Evolutionary conservation across 495 filamentous ascomycete species (phyloP).

Genomic region (Elasticomyces elasticus): DNA sequence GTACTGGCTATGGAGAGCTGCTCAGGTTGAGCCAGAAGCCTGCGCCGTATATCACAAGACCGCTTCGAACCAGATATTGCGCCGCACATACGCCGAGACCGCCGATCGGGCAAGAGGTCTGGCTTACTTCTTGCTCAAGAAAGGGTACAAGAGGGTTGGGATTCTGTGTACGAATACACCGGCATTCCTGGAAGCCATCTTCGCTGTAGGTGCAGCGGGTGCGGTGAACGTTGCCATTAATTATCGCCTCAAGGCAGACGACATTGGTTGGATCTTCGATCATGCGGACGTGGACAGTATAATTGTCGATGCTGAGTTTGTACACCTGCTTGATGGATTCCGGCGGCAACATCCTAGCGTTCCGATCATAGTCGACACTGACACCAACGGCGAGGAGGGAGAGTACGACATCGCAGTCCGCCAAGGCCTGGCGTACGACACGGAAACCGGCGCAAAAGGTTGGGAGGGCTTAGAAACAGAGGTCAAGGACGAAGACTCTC

Average conservation of each 20-base stretch:
- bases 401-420: slow-evolving; percentile 75
- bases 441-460: slow-evolving; percentile 48
- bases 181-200: slow-evolving; percentile 83
- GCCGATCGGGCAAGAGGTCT: slow-evolving; percentile 78
- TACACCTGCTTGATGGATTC: slow-evolving; percentile 57
- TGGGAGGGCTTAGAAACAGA: slow-evolving; percentile 69
- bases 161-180: slow-evolving; percentile 87
- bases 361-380: slow-evolving; percentile 69
- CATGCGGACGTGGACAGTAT: slow-evolving; percentile 82
- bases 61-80: slow-evolving; percentile 60
- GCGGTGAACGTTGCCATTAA: slow-evolving; percentile 79
- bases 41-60: slow-evolving; percentile 83
- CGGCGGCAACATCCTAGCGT: slow-evolving; percentile 46
- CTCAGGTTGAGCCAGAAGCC: slow-evolving; percentile 77
- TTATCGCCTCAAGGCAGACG: slow-evolving; percentile 76
- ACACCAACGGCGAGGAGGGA: slow-evolving; percentile 70
- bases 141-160: slow-evolving; percentile 59
- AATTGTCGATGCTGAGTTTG: slow-evolving; percentile 74
- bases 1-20: slow-evolving; percentile 78
- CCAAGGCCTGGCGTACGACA: slow-evolving; percentile 67
- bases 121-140: slow-evolving; percentile 72
- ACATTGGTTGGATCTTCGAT: slow-evolving; percentile 81
- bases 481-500: slow-evolving; percentile 60
- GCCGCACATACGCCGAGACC: slow-evolving; percentile 66
- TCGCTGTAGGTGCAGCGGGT: slow-evolving; percentile 77